These are phyloP conservation scores for Diutina catenulata DNA, from an alignment of 1,139 yeast species.

Conservation along the genomic window DNA sequence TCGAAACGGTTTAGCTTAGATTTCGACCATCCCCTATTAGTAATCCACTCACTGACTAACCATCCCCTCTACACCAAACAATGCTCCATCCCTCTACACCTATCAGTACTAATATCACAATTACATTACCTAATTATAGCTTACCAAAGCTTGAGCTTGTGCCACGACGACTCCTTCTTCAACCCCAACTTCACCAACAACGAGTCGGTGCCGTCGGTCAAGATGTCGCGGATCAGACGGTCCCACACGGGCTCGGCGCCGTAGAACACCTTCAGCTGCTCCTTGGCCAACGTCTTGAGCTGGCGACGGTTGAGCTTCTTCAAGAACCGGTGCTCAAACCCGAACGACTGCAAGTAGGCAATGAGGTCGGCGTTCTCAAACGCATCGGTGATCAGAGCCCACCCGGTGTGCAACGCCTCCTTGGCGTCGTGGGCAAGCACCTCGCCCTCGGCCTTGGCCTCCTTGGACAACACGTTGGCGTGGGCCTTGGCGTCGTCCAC, in stretches of 20 bases:
- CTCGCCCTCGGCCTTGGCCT: not conserved
- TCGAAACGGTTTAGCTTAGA: too few relatives aligned
- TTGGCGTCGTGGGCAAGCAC: not conserved
- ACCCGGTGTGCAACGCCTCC: slow-evolving; percentile 7
- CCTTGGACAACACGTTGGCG: not conserved
- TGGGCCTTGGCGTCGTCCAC: not conserved
- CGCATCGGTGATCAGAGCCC: slow-evolving; percentile 13
- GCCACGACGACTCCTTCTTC: slow-evolving; percentile 4
- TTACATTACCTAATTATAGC: not conserved
- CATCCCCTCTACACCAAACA: not conserved
- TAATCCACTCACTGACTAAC: too few relatives aligned
- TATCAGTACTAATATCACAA: too few relatives aligned
- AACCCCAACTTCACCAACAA: slow-evolving; percentile 4
- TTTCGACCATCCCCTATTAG: too few relatives aligned
- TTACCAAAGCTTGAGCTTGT: slow-evolving; percentile 1
- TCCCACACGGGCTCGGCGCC: slow-evolving; percentile 4
- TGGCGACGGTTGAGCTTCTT: slow-evolving; percentile 30
- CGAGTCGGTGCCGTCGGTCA: not conserved
- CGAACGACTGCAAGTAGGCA: slow-evolving; percentile 41
- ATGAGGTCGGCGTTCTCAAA: slow-evolving; percentile 47
- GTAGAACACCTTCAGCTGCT: slow-evolving; percentile 15
- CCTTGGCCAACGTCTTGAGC: slow-evolving; percentile 33
- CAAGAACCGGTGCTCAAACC: slow-evolving; percentile 24
- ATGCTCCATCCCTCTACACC: not conserved
- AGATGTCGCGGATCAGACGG: not conserved